phyloP scores from a whole-genome alignment of 1,139 yeast genomes.

The Magnusiomyces tetraspermus region DNA sequence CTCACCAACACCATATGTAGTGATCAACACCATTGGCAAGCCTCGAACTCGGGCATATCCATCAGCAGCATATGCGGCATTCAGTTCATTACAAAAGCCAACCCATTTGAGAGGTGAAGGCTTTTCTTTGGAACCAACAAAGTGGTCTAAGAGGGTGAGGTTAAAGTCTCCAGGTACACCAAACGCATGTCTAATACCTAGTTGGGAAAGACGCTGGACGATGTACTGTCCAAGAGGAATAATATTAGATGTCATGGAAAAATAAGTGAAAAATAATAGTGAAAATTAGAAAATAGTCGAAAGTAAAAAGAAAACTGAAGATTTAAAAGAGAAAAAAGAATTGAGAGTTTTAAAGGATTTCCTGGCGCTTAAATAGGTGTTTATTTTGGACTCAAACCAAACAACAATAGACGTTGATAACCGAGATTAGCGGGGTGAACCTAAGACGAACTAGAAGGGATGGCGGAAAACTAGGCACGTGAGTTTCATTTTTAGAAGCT shows the following conservation, averaged over 20 bases:
- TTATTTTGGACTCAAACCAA: no score
- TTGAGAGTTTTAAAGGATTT: no score
- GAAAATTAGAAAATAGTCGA: neutral
- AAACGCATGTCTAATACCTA: conserved; percentile 55
- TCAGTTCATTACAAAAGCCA: conserved; percentile 54
- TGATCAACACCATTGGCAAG: conserved; percentile 35
- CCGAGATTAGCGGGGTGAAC: no score
- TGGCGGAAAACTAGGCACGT: no score
- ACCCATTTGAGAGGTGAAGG: conserved; percentile 39
- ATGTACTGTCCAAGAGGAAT: conserved; percentile 49
- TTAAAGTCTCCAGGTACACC: conserved; percentile 67
- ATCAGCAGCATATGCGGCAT: conserved; percentile 70
- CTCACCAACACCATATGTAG: conserved; percentile 83
- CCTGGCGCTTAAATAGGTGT: no score
- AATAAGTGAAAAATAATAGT: neutral
- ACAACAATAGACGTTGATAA: no score
- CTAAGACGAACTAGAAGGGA: no score
- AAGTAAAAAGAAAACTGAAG: neutral
- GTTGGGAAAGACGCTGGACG: conserved; percentile 48
- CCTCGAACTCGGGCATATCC: conserved; percentile 55
- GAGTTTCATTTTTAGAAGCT: no score
- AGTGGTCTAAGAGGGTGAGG: conserved; percentile 48
- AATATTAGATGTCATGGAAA: conserved; percentile 9
- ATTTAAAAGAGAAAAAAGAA: no score
- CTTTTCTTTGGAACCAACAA: conserved; percentile 46